Base-by-base conservation (phyloP, 441 rosid species). In the Pelargonium exstipulatum region DNA sequence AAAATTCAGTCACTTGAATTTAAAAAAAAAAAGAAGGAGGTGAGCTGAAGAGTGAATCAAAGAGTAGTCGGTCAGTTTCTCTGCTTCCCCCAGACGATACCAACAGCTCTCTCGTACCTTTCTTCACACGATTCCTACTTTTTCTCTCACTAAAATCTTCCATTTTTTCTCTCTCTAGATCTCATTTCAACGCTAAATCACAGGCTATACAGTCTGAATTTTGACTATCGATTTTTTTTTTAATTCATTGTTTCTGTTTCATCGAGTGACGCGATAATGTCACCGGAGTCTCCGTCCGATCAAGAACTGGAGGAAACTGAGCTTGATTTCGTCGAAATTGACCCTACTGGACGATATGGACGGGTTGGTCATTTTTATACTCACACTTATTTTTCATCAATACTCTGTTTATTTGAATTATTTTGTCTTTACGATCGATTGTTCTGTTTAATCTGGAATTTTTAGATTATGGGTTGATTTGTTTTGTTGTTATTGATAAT, bases 331-430 rank as follows among this genome's bases (percentile, higher is more conserved):
- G 92, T 86, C n/a, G 99, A 94, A 74, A 76, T 82, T 82, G 97
- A 94, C 77, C 97, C 99, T 45, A 70, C 87, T 67, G 86, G 87
- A 82, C 99, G 99, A 45, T 94, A 94, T 64, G 96, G 97, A 75
- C 90, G 99, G 86, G 99, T 94, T 65, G 69, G 95, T 87, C n/a
- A 29, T 71, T 55, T 29, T n/a, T n/a, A n/a, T n/a, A n/a, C n/a
- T n/a, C n/a, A n/a, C n/a, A n/a, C n/a, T n/a, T n/a, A n/a, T n/a
- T 1, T 66, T 48, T 12, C 51, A 10, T 45, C 51, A 45, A 45
- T 45, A 45, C 51, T 45, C 16, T 48, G 53, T 12, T 48, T 43
- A 43, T 8, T 7, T 43, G 48, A 43, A 43, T 43, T 22, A 0
- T 22, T 22, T 22, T 22, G 24, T 22, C 24, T 22, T 22, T 22